These are phyloP conservation scores for Solanum sitiens DNA, from an alignment of 257 asterid genomes.

Conservation along the genomic window DNA sequence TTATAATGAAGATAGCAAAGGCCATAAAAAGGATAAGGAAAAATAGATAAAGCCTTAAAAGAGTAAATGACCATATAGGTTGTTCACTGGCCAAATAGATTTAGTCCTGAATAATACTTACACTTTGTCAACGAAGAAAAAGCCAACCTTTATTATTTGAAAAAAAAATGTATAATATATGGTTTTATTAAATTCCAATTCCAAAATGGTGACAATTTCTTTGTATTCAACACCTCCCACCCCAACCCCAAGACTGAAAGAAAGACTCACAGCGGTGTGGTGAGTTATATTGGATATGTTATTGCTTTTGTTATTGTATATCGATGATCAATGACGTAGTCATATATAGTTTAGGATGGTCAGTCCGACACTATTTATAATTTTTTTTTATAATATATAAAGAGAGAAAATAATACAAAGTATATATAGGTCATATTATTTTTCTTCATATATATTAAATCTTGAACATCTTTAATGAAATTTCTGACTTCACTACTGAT, in stretches of 20 bases:
- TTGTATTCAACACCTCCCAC: background rate
- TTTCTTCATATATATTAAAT: too few species aligned
- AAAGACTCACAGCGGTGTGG: too few species aligned
- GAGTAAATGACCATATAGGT: background rate
- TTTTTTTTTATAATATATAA: too few species aligned
- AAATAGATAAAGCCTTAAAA: background rate
- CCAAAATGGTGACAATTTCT: background rate
- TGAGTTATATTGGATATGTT: background rate
- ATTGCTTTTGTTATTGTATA: background rate
- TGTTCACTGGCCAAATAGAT: background rate
- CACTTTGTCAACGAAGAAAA: background rate
- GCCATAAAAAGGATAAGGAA: background rate
- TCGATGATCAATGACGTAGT: too few species aligned
- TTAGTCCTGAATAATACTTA: background rate
- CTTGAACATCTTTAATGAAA: too few species aligned
- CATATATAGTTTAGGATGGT: too few species aligned
- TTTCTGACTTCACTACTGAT: too few species aligned
- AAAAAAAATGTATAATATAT: background rate
- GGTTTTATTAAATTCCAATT: background rate
- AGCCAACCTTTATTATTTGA: background rate
- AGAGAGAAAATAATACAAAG: too few species aligned
- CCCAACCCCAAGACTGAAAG: background rate
- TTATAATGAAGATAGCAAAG: background rate
- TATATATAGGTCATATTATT: too few species aligned
- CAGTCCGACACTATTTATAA: rapidly evolving